A percentile compares a stretch with the other conserved stretches of the same genome.
Conservation (phyloP, 306 rosid species). For the Gastrolobium bilobum region DNA sequence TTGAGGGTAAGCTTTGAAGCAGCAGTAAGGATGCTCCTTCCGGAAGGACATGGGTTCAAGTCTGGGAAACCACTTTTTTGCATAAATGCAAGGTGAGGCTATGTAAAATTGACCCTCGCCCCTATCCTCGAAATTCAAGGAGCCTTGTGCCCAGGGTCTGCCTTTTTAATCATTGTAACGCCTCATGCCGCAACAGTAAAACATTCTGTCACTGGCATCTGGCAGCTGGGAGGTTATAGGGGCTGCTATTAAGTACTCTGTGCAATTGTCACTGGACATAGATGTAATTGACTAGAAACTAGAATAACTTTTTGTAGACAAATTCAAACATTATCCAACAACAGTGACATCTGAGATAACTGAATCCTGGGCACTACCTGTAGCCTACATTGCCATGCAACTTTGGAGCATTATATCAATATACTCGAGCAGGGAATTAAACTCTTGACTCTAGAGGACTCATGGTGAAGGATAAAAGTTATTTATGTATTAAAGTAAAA, state of each 20-base stretch:
- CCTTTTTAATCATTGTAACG: neutral
- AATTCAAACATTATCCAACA: neutral
- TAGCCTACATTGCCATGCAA: slow-evolving; percentile 15
- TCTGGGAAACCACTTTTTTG: no score
- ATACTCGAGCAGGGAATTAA: neutral
- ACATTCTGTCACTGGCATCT: neutral
- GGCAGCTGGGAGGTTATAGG: neutral
- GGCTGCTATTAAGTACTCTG: neutral
- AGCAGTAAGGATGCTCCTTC: no score
- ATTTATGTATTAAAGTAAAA: slow-evolving; percentile 8
- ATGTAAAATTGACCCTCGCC: no score
- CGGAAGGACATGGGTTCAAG: no score
- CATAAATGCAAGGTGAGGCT: no score
- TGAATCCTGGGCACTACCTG: neutral
- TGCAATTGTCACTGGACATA: neutral
- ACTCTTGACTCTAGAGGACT: slow-evolving; percentile 30
- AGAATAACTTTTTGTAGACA: neutral
- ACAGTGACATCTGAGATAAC: neutral
- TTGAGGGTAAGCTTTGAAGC: no score
- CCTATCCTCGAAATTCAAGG: no score
- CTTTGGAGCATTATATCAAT: slow-evolving; percentile 21
- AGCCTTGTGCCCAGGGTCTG: no score
- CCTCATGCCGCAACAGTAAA: neutral
- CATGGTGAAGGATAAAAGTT: slow-evolving; percentile 23
- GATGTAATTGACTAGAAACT: neutral